These are phyloP conservation scores for Colletotrichum scovillei DNA, from an alignment of 2,329 filamentous ascomycete genomes.

Conservation along the genomic window DNA sequence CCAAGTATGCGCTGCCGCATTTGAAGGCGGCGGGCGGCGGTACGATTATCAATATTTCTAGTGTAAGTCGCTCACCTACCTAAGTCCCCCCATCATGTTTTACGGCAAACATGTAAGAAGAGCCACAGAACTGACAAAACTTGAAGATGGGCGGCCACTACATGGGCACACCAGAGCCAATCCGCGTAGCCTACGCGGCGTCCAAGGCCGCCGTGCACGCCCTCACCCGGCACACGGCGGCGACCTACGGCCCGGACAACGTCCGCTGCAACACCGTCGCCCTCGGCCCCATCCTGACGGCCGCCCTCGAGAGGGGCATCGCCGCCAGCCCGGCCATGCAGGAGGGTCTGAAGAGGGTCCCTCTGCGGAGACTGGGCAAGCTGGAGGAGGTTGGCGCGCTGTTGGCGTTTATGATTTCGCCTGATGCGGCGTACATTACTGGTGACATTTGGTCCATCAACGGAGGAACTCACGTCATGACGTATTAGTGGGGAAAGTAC, in stretches of 20 bases:
- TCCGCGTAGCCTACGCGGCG: constrained; percentile 10
- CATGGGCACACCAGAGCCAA: constrained; percentile 11
- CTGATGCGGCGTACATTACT: constrained; percentile 14
- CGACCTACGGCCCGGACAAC: constrained; percentile 11
- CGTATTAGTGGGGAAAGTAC: not conserved
- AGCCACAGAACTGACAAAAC: not conserved
- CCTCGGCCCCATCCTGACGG: constrained; percentile 2
- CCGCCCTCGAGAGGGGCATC: constrained; percentile 4
- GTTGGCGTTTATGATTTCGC: constrained; percentile 18
- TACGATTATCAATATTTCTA: constrained; percentile 21
- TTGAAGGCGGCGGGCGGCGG: constrained; percentile 1
- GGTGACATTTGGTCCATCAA: constrained; percentile 24
- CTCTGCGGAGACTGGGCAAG: not conserved
- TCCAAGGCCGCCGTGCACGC: constrained; percentile 19
- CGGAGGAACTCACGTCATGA: constrained; percentile 15
- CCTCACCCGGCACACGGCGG: constrained; percentile 15
- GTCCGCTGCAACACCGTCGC: constrained; percentile 16
- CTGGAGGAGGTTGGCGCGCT: constrained; percentile 19
- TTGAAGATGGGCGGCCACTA: constrained; percentile 11
- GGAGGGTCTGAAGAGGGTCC: not conserved
- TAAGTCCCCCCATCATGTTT: too few relatives aligned
- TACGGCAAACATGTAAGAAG: too few relatives aligned
- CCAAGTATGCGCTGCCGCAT: constrained; percentile 13
- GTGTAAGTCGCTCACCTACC: not conserved
- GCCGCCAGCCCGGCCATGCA: constrained; percentile 15